Base-by-base conservation (phyloP, 306 rosid species). In the Notholithocarpus densiflorus region DNA sequence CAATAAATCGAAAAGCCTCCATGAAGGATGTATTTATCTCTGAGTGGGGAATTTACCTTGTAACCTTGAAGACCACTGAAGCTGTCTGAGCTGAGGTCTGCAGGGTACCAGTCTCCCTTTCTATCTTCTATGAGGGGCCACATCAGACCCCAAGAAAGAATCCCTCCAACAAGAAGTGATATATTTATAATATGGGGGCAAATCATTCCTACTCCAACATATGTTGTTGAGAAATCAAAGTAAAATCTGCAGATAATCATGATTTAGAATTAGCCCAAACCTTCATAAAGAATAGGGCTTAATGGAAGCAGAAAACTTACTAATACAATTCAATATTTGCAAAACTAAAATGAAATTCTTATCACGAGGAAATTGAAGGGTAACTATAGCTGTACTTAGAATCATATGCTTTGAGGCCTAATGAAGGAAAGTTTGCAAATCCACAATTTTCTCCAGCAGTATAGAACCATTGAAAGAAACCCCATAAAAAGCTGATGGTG, bases 121-220 rank as follows among this genome's bases (percentile, higher is more conserved):
- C 56, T 31, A 15, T 31, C 34, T 31, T 12, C 68, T 55, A 74
- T 74, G 68, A 55, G 68, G 20, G 77, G 77, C 79, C 79, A 75
- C 79, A 75, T 75, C 31, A 75, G 6, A 14, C 72, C 79, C 79
- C 72, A 75, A 23, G 79, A 75, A 48, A 75, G 57, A 43, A 75
- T 75, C 2, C 72, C 79, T 40, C 79, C 79, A 26, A 75, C 60
- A 2, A 75, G 72, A 43, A 75, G 5, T 7, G 79, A 75, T 12
- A 75, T 26, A 45, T 75, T 75, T 26, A 75, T 4, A 21, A 75
- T 61, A 20, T 61, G 29, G n/a, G 79, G 79, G 24, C 79, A 75
- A 19, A 75, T 75, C 79, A 75, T 75, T 61, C 79, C 79, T 1
- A 61, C 72, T 4, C 79, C 79, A 43, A 56, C 60, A 21, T 74